Evolutionary conservation across 345 rosid species (phyloP).

Genomic region (Eutrema heterophyllum): DNA sequence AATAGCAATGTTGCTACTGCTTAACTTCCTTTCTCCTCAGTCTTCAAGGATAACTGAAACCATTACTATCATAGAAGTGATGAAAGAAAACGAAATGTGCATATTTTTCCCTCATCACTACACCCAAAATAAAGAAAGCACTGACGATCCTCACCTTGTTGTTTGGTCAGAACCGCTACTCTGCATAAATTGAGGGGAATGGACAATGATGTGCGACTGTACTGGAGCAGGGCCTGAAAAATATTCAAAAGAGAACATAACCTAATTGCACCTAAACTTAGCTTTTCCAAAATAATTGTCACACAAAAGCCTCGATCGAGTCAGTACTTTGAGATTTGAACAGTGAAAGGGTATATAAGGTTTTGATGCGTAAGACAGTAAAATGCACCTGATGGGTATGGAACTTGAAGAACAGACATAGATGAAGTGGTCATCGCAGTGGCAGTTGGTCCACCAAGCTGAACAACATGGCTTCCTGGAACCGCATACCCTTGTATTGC

Average conservation of each 20-base stretch:
- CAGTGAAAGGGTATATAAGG: neutral
- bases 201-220: slow-evolving; percentile 63
- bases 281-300: neutral
- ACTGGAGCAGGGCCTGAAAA: slow-evolving; percentile 37
- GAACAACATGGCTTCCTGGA: slow-evolving; percentile 78
- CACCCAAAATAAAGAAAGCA: neutral
- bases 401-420: slow-evolving; percentile 59
- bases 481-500: slow-evolving; percentile 68
- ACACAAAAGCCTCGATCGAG: neutral
- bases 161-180: slow-evolving; percentile 80
- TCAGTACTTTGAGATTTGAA: neutral
- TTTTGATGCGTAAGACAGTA: neutral
- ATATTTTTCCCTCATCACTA: neutral
- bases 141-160: slow-evolving; percentile 46
- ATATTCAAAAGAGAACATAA: slow-evolving; percentile 1
- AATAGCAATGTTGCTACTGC: slow-evolving; percentile 3
- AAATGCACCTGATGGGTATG: slow-evolving; percentile 63
- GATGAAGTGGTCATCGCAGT: slow-evolving; percentile 63
- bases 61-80: neutral
- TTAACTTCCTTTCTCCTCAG: slow-evolving; percentile 28
- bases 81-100: neutral
- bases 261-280: neutral
- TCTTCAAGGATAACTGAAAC: slow-evolving; percentile 32
- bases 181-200: slow-evolving; percentile 68
- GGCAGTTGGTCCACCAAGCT: slow-evolving; percentile 56